Evolutionary conservation across 2,329 filamentous ascomycete species (phyloP).

Genomic region (Aspergillus puulaauensis): DNA sequence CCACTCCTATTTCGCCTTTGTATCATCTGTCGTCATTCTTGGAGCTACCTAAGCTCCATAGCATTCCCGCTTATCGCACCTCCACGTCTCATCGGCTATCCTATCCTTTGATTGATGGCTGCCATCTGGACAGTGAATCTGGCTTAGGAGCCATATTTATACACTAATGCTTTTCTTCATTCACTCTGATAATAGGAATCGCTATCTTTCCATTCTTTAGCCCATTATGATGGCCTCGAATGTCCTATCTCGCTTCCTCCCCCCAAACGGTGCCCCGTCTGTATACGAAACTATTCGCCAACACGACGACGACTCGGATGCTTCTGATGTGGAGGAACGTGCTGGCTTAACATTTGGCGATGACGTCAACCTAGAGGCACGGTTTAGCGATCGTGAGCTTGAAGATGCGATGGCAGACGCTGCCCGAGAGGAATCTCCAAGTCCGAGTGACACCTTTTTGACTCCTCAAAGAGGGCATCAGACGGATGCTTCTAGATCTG

Average conservation of each 20-base stretch:
- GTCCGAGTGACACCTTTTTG: slow-evolving; percentile 43
- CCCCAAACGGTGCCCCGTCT: slow-evolving; percentile 49
- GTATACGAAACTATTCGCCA: slow-evolving; percentile 50
- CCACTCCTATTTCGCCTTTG: not conserved
- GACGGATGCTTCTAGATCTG: slow-evolving; percentile 15
- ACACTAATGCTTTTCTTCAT: slow-evolving; percentile 11
- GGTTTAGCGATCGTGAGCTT: slow-evolving; percentile 57
- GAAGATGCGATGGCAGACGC: slow-evolving; percentile 56
- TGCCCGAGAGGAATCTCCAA: slow-evolving; percentile 48
- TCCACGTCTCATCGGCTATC: not conserved
- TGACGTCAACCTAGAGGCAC: slow-evolving; percentile 47
- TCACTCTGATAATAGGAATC: slow-evolving; percentile 3
- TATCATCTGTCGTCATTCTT: not conserved
- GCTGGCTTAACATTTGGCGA: slow-evolving; percentile 51
- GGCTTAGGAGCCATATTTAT: slow-evolving; percentile 13
- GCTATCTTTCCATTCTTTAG: slow-evolving; percentile 2
- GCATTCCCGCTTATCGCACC: not conserved
- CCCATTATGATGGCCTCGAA: slow-evolving; percentile 44
- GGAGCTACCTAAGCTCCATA: not conserved
- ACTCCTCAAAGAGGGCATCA: slow-evolving; percentile 24
- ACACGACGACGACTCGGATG: slow-evolving; percentile 46
- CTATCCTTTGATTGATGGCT: slow-evolving; percentile 16
- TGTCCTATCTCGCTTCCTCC: slow-evolving; percentile 45
- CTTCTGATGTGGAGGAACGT: slow-evolving; percentile 46
- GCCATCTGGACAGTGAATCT: slow-evolving; percentile 9